These are phyloP conservation scores for Candida manassasensis DNA, from an alignment of 805 yeast genomes.

Conservation along the genomic window DNA sequence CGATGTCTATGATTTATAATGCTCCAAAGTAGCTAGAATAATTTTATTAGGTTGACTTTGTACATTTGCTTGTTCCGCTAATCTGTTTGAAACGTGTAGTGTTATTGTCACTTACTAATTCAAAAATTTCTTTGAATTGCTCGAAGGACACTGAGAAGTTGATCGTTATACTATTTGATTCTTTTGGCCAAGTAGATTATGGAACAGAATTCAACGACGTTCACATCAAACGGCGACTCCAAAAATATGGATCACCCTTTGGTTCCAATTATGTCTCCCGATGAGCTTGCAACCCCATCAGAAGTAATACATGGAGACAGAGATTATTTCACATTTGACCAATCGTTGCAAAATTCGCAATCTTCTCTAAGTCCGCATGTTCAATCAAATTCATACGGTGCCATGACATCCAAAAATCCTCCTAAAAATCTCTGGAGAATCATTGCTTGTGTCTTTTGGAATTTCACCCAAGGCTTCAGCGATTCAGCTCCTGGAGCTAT, in stretches of 20 bases:
- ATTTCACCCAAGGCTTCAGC: constrained; percentile 32
- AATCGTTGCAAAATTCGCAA: background rate
- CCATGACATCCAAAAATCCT: constrained; percentile 41
- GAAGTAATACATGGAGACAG: constrained; percentile 3
- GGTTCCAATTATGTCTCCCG: constrained; percentile 2
- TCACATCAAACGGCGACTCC: background rate
- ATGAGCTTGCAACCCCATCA: constrained; percentile 2
- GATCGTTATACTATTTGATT: no score
- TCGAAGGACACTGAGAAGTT: no score
- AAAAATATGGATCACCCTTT: background rate
- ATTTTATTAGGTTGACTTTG: no score
- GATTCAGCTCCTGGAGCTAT: constrained; percentile 62
- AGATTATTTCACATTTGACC: constrained; percentile 4
- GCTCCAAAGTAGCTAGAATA: no score
- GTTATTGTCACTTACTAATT: no score
- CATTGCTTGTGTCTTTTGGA: constrained; percentile 37
- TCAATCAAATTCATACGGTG: constrained; percentile 2
- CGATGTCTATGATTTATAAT: no score
- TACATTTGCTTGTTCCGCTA: no score
- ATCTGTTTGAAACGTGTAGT: no score
- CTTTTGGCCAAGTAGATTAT: background rate
- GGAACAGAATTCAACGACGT: background rate
- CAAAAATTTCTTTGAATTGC: no score
- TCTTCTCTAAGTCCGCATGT: background rate
- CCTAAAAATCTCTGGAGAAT: constrained; percentile 41